Evolutionary conservation across 352 stramenopile species (phyloP), one percentile per base, ranked within the genome.

Genomic region (Globisporangium carolinianum): DNA sequence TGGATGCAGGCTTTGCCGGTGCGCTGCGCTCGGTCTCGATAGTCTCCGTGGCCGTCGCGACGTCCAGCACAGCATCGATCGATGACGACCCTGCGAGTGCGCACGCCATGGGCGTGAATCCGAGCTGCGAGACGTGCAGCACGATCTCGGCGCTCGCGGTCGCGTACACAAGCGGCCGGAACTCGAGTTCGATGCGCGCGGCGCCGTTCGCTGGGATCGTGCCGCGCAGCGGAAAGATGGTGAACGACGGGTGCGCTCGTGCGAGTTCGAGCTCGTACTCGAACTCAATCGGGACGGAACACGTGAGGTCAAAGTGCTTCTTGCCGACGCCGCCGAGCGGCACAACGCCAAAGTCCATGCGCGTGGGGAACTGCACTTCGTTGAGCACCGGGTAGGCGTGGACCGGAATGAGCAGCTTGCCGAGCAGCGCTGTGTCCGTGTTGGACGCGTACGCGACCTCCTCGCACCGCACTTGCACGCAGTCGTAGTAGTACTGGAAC

Each of bases 401-500:
- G 10, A 97, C 49, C 35, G 88, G 87, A 32, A 97, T 67, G 42
- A 93, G 60, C 7, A 81, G 72, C 47, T 68, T 73, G 42, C 75
- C 74, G 10, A 65, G 52, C 7, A 72, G 67, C 38, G 58, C 56
- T 7, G 69, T 62, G 36, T 76, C 63, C 12, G 75, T 55, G 57
- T 75, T 90, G 42, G 76, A 86, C 12, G 72, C 68, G 53, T 88
- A 90, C 47, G 72, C 77, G 14, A 90, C 76, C 38, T 94, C 71
- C 54, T 90, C 79, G 58, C 82, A 86, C 14, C 65, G 67, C 51
- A 96, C 75, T 41, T 86, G 71, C 47, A 97, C 65, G 53, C 79
- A 93, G 69, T 96, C 89, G 71, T 95, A 93, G 68, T 96, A 91
- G 69, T 96, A 97, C 56, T 93, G 85, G 53, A 87, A 92, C 42